These are phyloP conservation scores for Didymella segeticola DNA, from an alignment of 2,329 filamentous ascomycete genomes.

Conservation along the genomic window DNA sequence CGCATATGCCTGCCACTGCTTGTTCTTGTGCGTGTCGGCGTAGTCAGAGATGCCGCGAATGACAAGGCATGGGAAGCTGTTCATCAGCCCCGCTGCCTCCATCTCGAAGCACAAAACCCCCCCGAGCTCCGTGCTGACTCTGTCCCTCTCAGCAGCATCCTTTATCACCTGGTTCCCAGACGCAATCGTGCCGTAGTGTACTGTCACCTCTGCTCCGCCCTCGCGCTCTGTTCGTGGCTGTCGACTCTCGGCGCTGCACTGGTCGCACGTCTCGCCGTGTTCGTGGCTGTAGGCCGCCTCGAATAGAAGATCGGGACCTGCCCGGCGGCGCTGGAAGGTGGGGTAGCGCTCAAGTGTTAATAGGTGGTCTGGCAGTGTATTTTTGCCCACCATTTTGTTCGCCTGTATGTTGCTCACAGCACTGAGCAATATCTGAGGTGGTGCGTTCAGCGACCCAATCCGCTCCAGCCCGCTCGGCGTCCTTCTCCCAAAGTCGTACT, in stretches of 20 bases:
- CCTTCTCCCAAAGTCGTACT: no score
- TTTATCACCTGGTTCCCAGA: slow-evolving; percentile 13
- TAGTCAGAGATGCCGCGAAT: slow-evolving; percentile 2
- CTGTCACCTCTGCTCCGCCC: no score
- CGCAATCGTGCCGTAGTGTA: slow-evolving; percentile 10
- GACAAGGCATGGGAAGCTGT: slow-evolving; percentile 3
- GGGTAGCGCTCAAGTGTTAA: neutral
- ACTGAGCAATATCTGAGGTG: neutral
- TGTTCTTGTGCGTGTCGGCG: neutral
- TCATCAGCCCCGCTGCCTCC: no score
- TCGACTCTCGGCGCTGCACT: no score
- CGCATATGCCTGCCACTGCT: slow-evolving; percentile 1
- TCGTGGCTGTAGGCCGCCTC: slow-evolving; percentile 1
- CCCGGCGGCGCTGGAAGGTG: neutral
- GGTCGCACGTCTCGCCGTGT: slow-evolving; percentile 2
- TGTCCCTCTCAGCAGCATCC: slow-evolving; percentile 1
- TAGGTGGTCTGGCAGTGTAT: neutral
- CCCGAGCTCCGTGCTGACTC: neutral
- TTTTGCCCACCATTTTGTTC: neutral
- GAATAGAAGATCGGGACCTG: slow-evolving; percentile 1
- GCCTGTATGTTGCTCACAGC: neutral
- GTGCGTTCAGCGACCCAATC: neutral
- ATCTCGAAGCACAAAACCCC: slow-evolving; percentile 1
- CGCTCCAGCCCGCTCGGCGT: neutral
- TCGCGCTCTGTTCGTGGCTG: no score